Evolutionary conservation across 805 yeast species (phyloP).

Genomic region (Suhomyces vadensis): DNA sequence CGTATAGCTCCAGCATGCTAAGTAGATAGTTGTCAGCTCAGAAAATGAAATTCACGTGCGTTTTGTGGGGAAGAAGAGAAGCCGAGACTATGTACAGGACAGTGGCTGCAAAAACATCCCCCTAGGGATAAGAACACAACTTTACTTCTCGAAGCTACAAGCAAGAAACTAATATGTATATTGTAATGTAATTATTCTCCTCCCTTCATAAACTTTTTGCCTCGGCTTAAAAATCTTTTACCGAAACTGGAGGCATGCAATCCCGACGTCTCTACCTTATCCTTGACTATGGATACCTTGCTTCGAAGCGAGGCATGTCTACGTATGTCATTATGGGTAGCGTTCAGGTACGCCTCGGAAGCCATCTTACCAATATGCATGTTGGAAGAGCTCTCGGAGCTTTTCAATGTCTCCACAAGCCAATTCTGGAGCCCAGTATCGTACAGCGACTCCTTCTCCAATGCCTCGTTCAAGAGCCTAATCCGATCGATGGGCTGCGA

Average conservation of each 20-base stretch:
- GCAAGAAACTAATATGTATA: too few relatives aligned
- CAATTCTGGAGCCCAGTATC: constrained; percentile 63
- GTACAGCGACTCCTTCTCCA: constrained; percentile 41
- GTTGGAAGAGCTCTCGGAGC: constrained; percentile 31
- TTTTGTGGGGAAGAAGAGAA: too few relatives aligned
- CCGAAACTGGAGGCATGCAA: constrained; percentile 54
- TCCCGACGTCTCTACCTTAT: constrained; percentile 47
- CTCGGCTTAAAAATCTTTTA: constrained; percentile 55
- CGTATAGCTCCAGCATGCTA: too few relatives aligned
- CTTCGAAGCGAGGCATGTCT: constrained; percentile 49
- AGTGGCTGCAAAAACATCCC: too few relatives aligned
- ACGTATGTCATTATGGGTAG: constrained; percentile 55
- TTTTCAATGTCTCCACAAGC: constrained; percentile 49
- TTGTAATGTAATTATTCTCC: constrained; percentile 7
- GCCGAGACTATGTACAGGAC: too few relatives aligned
- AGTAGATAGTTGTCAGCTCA: too few relatives aligned
- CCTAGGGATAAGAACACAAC: too few relatives aligned
- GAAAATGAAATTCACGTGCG: too few relatives aligned
- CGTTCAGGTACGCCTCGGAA: constrained; percentile 64
- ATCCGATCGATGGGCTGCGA: constrained; percentile 46
- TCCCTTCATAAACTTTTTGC: constrained; percentile 50
- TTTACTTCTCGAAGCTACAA: too few relatives aligned
- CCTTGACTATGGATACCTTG: constrained; percentile 50
- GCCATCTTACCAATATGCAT: constrained; percentile 56
- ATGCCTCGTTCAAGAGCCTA: constrained; percentile 42